phyloP scores from a whole-genome alignment of 805 yeast genomes.

The Kodamaea lidongshanica region DNA sequence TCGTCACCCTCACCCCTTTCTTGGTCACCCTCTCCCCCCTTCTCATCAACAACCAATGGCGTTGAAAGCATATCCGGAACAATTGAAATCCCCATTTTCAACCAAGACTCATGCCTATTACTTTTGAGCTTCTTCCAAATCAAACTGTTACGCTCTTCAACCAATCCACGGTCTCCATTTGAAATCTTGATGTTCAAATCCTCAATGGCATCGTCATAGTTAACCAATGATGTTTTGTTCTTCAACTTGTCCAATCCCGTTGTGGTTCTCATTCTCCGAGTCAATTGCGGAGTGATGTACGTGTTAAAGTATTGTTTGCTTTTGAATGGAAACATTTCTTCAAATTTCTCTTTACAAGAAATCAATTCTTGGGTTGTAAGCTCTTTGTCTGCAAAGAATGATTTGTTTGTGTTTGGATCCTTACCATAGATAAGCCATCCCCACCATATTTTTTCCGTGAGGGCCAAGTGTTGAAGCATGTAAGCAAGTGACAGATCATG shows the following conservation, averaged over 20 bases:
- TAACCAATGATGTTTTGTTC: slow-evolving; percentile 5
- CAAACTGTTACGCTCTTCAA: slow-evolving; percentile 23
- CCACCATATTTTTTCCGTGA: slow-evolving; percentile 34
- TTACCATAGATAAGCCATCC: slow-evolving; percentile 36
- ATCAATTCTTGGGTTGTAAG: slow-evolving; percentile 19
- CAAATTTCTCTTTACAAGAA: slow-evolving; percentile 14
- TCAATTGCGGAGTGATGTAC: slow-evolving; percentile 38
- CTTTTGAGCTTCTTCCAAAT: slow-evolving; percentile 29
- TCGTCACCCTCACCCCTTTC: slow-evolving; percentile 1
- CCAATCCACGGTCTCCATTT: slow-evolving; percentile 9
- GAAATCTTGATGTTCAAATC: slow-evolving; percentile 10
- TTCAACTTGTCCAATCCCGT: slow-evolving; percentile 25
- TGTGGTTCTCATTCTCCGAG: slow-evolving; percentile 32
- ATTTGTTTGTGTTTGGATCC: slow-evolving; percentile 24
- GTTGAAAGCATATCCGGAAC: slow-evolving; percentile 8
- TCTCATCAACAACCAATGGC: slow-evolving; percentile 5
- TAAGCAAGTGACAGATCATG: slow-evolving; percentile 24
- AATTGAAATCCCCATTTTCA: slow-evolving; percentile 17
- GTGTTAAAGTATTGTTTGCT: slow-evolving; percentile 34
- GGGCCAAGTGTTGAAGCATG: slow-evolving; percentile 21
- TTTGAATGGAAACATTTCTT: slow-evolving; percentile 22
- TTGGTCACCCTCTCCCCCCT: slow-evolving; percentile 6
- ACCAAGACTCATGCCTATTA: slow-evolving; percentile 21
- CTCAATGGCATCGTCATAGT: slow-evolving; percentile 8
- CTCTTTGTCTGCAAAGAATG: slow-evolving; percentile 20